These are phyloP conservation scores for Plasmodium cynomolgi DNA, from an alignment of 169 alveolate genomes.

Conservation along the genomic window DNA sequence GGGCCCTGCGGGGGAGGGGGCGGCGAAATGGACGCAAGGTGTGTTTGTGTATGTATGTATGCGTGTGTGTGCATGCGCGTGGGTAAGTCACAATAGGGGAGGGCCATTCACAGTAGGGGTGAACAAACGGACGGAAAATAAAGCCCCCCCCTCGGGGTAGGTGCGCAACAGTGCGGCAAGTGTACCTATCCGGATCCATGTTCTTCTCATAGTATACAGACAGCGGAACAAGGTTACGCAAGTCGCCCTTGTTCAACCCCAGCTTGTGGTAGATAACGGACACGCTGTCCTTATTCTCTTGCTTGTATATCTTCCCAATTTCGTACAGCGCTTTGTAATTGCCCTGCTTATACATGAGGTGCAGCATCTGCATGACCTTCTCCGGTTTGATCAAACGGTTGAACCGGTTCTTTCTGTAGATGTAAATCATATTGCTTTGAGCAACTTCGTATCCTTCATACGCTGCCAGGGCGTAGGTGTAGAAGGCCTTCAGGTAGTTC, in stretches of 20 bases:
- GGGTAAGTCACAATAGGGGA: background rate
- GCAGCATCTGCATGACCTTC: conserved; percentile 49
- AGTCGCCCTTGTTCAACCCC: conserved; percentile 60
- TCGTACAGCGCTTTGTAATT: conserved; percentile 57
- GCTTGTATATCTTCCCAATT: conserved; percentile 52
- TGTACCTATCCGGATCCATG: conserved; percentile 23
- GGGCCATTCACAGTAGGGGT: background rate
- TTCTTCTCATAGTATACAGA: conserved; percentile 35
- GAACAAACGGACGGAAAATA: background rate
- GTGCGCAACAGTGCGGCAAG: background rate
- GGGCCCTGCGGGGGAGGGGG: conserved; percentile 30
- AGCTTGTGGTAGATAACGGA: conserved; percentile 19
- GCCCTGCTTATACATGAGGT: conserved; percentile 62
- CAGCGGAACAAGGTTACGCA: conserved; percentile 39
- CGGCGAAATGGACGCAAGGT: background rate
- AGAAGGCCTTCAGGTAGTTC: conserved; percentile 75
- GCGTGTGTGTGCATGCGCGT: too few relatives aligned
- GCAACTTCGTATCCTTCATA: conserved; percentile 82
- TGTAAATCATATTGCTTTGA: conserved; percentile 75
- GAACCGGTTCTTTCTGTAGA: conserved; percentile 46
- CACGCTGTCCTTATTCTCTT: conserved; percentile 47
- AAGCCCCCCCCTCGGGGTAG: background rate
- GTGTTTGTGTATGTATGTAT: background rate
- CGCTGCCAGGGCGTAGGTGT: conserved; percentile 77
- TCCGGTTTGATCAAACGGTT: conserved; percentile 2